Evolutionary conservation across 495 filamentous ascomycete species (phyloP), one percentile per base, ranked within the genome.

Genomic region (Chaetomium tenue): DNA sequence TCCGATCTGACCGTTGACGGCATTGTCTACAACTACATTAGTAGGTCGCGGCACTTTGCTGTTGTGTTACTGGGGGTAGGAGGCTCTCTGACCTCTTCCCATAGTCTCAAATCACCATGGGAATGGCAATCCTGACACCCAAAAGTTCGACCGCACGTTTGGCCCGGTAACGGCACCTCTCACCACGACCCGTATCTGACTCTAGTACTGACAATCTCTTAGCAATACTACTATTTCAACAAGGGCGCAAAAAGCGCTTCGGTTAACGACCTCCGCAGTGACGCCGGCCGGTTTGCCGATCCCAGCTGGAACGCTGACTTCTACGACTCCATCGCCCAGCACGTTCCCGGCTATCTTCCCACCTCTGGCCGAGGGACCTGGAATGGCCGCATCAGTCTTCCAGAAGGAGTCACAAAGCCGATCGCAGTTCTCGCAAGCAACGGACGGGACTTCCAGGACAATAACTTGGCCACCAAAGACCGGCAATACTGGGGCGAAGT

Each of bases 171-270:
- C 18, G 1, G 4, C 33, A 2, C 33, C 22, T 37, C 11, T 16
- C 52, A 37, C 12, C 15, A 2, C 22, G 23, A 4, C 2, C 16
- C 5, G 28, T 0, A 20, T 15, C 28, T n/a, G 16, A 13, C 52
- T 44, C 15, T 3, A 5, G 18, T 5, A 40, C 54, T 57, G 20
- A 57, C 20, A 57, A 44, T 20, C 9, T 25, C 33, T 6, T 6
- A 57, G 54, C 54, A 57, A 57, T 57, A 57, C 15, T 57, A 57
- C 54, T 57, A 57, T 25, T 57, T 57, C 33, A 57, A 57, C 37
- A 57, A 57, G 33, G 54, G 54, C 2, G 9, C n/a, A 16, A 40
- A 23, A 7, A 37, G 33, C 6, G 54, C 54, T 23, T 57, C 54
- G 0, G 37, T 40, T 33, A 57, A 57, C 37, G 54, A 57, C 16